Base-by-base conservation (phyloP, 2,329 filamentous ascomycete genomes). In the Coleophoma eucalyptorum region DNA sequence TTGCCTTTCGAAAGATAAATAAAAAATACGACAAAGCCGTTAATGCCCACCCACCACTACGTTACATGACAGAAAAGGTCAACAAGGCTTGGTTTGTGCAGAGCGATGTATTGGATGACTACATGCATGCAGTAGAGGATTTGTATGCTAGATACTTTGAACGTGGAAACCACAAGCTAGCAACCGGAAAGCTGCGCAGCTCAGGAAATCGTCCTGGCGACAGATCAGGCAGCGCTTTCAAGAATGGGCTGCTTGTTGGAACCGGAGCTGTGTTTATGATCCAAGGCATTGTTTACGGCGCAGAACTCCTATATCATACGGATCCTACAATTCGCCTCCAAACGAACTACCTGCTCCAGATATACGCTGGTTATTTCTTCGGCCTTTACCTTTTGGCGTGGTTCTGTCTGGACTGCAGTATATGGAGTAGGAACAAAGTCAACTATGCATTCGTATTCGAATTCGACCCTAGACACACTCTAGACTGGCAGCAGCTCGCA, bases 391-490 rank as follows among this genome's bases (percentile, higher is more conserved):
- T 97, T 18, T 86, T 95, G 62, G 73, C 87, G 10, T 72, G 95
- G n/a, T 97, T 97, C 64, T 90, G 88, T 62, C 63, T 96, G 34
- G 86, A 91, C 62, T 96, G 92, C 66, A 84, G 85, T 50, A 71
- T 96, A 15, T 99, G 93, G 90, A 83, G 84, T 5, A 75, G 74
- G 47, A 84, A 86, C 66, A 95, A 93, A 69, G 89, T 99, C 70
- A 99, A 99, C 66, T 97, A 97, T 67, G 82, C 87, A 49, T 97
- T 97, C 68, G 90, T 97, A 59, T 99, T 99, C 65, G 94, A 99
- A 70, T 94, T 96, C 64, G 92, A 97, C 72, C 85, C 86, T 49
- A 80, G 93, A 51, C 84, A 94, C 66, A 83, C 86, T 56, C 73
- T 97, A 26, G 90, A 97, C 68, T 99, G 93, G 91, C 84, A 89